Evolutionary conservation across 805 yeast genomes (phyloP).

Genomic region (Sugiyamaella valdiviana): DNA sequence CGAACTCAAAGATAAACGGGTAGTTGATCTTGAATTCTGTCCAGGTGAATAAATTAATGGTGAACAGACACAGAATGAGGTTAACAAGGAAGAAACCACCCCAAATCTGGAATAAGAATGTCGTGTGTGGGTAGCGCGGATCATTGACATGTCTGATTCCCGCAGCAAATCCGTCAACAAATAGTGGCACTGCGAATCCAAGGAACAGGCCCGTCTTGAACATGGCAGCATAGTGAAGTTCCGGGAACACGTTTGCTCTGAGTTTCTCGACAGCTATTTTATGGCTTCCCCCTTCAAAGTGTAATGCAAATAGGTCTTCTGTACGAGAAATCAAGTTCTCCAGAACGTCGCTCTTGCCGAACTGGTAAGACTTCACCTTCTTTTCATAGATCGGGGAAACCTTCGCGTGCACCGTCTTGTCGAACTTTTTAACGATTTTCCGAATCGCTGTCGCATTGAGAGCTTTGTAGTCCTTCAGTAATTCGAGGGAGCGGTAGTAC

Average conservation of each 20-base stretch:
- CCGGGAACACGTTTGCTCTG: slow-evolving; percentile 40
- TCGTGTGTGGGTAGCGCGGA: slow-evolving; percentile 47
- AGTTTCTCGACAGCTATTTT: slow-evolving; percentile 68
- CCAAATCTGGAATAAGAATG: slow-evolving; percentile 75
- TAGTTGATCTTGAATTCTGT: slow-evolving; percentile 72
- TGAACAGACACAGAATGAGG: slow-evolving; percentile 57
- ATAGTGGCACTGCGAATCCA: slow-evolving; percentile 67
- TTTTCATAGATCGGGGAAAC: slow-evolving; percentile 47
- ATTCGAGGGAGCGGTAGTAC: slow-evolving; percentile 65
- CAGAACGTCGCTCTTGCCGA: slow-evolving; percentile 57
- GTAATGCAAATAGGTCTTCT: slow-evolving; percentile 60
- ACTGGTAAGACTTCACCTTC: slow-evolving; percentile 47
- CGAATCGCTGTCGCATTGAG: slow-evolving; percentile 84
- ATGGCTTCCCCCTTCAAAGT: slow-evolving; percentile 65
- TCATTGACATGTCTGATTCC: slow-evolving; percentile 43
- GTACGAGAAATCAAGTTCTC: slow-evolving; percentile 56
- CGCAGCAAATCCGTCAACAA: slow-evolving; percentile 49
- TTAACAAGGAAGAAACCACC: slow-evolving; percentile 74
- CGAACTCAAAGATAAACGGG: slow-evolving; percentile 85
- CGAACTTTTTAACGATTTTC: slow-evolving; percentile 85
- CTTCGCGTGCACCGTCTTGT: slow-evolving; percentile 54
- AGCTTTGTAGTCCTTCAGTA: slow-evolving; percentile 62
- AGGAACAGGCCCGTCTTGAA: slow-evolving; percentile 60
- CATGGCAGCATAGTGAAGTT: slow-evolving; percentile 35
- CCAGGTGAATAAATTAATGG: slow-evolving; percentile 69